Conservation (phyloP, 495 filamentous ascomycete genomes). For the Talaromyces ruber region DNA sequence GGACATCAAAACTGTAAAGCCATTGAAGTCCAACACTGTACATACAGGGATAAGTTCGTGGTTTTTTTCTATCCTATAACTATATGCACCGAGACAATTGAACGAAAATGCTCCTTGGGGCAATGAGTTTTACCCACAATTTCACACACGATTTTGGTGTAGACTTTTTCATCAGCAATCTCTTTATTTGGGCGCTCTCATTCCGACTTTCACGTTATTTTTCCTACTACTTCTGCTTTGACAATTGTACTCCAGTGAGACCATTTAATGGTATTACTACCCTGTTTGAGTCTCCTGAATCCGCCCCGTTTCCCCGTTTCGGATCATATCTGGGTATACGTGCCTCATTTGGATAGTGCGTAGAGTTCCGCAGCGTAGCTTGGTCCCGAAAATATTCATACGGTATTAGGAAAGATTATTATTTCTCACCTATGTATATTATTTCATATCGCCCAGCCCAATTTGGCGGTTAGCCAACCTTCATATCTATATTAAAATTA, state of each 20-base stretch:
- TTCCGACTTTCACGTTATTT: not conserved
- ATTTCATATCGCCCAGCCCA: too few species aligned
- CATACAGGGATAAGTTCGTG: not conserved
- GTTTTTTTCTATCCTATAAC: not conserved
- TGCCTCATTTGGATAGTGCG: too few species aligned
- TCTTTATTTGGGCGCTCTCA: not conserved
- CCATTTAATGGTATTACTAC: not conserved
- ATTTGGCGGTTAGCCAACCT: too few species aligned
- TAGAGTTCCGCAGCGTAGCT: too few species aligned
- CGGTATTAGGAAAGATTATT: too few species aligned
- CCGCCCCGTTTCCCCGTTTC: not conserved
- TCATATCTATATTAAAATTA: too few species aligned
- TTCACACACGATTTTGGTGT: not conserved
- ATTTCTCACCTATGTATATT: too few species aligned
- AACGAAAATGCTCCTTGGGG: not conserved
- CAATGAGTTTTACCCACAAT: not conserved
- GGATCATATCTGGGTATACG: not conserved
- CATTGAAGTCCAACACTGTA: not conserved
- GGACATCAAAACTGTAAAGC: not conserved
- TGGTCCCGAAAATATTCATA: too few species aligned
- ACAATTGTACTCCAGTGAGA: not conserved
- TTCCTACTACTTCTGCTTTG: not conserved
- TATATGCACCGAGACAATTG: not conserved
- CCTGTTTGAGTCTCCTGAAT: not conserved
- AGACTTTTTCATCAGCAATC: not conserved